Percentiles rank a stretch among this genome's conserved stretches.
Conservation (phyloP, 768 basidiomycete species). For the Trichaptum fuscoviolaceum region DNA sequence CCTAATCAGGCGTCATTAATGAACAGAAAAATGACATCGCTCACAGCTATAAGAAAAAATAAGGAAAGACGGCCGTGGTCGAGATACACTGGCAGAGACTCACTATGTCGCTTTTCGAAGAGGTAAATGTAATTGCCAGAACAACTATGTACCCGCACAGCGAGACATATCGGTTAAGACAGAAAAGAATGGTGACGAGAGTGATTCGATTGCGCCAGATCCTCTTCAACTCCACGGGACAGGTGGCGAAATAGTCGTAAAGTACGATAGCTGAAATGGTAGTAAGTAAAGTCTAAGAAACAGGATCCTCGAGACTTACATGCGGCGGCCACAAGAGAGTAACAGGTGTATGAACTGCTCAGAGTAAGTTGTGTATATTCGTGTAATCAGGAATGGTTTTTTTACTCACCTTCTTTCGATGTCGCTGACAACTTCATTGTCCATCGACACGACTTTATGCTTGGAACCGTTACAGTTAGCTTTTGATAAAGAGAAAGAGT, state of each 20-base stretch:
- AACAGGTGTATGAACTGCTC: background rate
- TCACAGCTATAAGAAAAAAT: background rate
- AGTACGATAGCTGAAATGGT: background rate
- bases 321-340: background rate
- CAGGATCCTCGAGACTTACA: background rate
- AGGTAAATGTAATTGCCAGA: background rate
- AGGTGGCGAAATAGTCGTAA: background rate
- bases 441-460: background rate
- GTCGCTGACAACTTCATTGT: background rate
- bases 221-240: background rate
- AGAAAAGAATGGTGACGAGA: background rate
- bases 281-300: background rate
- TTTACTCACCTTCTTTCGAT: background rate
- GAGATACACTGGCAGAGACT: background rate
- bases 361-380: background rate
- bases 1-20: background rate
- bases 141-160: background rate
- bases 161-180: background rate
- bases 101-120: background rate
- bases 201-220: background rate
- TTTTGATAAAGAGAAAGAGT: no score
- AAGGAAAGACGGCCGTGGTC: background rate
- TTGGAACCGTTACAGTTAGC: no score
- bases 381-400: background rate
- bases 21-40: background rate